phyloP scores from a whole-genome alignment of 2,329 filamentous ascomycete genomes.

The Penicillium rolfsii region DNA sequence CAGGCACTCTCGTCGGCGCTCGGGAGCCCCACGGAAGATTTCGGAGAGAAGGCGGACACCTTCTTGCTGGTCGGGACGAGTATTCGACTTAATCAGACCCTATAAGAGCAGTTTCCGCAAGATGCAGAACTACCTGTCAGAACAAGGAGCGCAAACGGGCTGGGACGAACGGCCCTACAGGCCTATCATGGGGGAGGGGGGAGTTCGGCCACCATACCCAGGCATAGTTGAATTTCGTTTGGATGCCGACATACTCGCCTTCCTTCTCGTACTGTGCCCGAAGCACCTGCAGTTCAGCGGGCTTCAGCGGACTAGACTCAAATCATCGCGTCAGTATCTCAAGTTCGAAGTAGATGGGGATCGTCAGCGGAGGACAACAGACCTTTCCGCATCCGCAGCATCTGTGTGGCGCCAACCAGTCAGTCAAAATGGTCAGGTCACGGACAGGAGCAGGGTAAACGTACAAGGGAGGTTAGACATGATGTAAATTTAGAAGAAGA shows the following conservation, averaged over 20 bases:
- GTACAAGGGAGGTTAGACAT: conserved; percentile 58
- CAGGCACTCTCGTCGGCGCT: conserved; percentile 93
- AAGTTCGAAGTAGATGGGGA: neutral
- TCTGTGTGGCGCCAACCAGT: conserved; percentile 59
- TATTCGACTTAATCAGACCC: conserved; percentile 93
- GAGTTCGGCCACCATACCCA: conserved; percentile 67
- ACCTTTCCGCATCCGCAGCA: conserved; percentile 97
- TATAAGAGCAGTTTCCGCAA: conserved; percentile 42
- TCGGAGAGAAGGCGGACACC: conserved; percentile 92
- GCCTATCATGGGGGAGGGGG: neutral
- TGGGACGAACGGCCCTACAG: neutral
- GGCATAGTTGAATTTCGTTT: conserved; percentile 99
- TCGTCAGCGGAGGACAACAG: conserved; percentile 32
- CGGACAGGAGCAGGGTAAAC: conserved; percentile 23
- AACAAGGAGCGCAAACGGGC: neutral
- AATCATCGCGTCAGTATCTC: conserved; percentile 16
- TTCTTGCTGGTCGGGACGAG: conserved; percentile 85
- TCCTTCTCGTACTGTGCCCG: conserved; percentile 96
- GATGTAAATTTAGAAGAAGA: neutral
- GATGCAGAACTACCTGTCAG: conserved; percentile 17
- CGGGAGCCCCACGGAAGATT: conserved; percentile 91
- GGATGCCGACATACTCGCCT: conserved; percentile 92
- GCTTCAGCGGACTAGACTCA: conserved; percentile 75
- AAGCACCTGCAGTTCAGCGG: conserved; percentile 88
- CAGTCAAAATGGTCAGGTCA: neutral